Base-by-base conservation (phyloP, 768 basidiomycete species). In the Boletus vermiculosoides region DNA sequence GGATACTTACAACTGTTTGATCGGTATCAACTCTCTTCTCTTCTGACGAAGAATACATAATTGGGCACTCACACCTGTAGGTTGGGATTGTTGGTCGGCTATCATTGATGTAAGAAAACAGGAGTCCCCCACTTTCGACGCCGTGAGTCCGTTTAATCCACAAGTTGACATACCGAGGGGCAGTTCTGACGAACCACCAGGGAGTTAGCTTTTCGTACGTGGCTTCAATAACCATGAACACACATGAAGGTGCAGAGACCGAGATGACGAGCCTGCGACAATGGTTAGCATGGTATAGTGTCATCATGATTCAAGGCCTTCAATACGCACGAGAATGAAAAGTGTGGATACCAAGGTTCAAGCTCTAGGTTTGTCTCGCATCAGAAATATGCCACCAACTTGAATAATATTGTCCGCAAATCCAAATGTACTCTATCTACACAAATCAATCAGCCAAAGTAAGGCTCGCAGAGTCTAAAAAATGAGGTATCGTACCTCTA, bases 351-450 rank as follows among this genome's bases (percentile, higher is more conserved):
- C 50, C 9, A 13, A 5, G 2, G 31, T 30, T 44, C 49, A 57
- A 15, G 58, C 1, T 7, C 6, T 5, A 28, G 3, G 49, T 36
- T 31, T 50, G 33, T 20, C 42, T 22, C 18, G 9, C 7, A 13
- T 55, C 40, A 45, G 28, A 47, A 44, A 37, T 2, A 15, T 22
- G 8, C 13, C 25, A n/a, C 20, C 11, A 13, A 42, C 20, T 18
- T 15, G 46, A 39, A 36, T 23, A 8, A 20, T 16, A 4, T 22
- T 18, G 6, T 15, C 13, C 4, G 22, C 59, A 6, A 13, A 60
- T 56, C 56, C 56, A 58, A 41, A 58, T 39, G 42, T 50, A 53
- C 4, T 60, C 48, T 15, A 58, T 34, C 57, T 58, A 22, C 13
- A 1, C 12, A 22, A 11, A 20, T 20, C n/a, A 28, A 22, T 50